Percentiles rank a stretch among this genome's conserved stretches.
phyloP scores from a whole-genome alignment of 345 rosid genomes.

The Murraya paniculata region DNA sequence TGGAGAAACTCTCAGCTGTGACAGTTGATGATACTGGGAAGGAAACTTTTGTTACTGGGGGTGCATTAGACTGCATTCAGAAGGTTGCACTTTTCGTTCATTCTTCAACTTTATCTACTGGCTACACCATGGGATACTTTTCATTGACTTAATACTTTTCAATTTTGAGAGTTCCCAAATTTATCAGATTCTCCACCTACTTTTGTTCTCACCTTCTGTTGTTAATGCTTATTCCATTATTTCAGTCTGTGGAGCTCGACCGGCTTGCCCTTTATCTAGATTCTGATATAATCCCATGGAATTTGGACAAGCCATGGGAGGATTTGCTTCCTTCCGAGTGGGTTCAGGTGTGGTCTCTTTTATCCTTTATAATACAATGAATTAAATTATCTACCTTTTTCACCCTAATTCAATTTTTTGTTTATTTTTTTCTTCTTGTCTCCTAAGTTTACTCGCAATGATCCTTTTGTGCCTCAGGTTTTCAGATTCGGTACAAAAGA shows the following conservation, averaged over 20 bases:
- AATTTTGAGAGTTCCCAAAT: background rate
- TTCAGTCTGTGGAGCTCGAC: conserved; percentile 86
- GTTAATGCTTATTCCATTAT: conserved; percentile 17
- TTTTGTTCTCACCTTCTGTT: background rate
- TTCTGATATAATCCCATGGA: conserved; percentile 88
- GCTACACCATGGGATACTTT: background rate
- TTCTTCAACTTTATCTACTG: background rate
- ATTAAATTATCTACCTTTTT: background rate
- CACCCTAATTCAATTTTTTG: background rate
- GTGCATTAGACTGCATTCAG: conserved; percentile 65
- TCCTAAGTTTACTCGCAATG: conserved; percentile 6
- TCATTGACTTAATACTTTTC: conserved; percentile 9
- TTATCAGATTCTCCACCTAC: background rate
- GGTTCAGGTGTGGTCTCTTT: conserved; percentile 61
- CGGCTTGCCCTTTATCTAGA: conserved; percentile 91
- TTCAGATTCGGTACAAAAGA: conserved; percentile 80
- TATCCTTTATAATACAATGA: background rate
- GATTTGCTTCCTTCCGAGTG: conserved; percentile 86
- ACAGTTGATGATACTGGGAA: conserved; percentile 85
- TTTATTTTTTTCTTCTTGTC: conserved; percentile 11
- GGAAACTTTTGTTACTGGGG: conserved; percentile 89
- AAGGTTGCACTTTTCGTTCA: conserved; percentile 50
- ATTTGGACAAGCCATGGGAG: conserved; percentile 77
- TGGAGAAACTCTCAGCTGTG: conserved; percentile 92
- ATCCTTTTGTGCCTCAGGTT: conserved; percentile 44